Evolutionary conservation across 1,284 basidiomycete genomes (phyloP), one percentile per base, ranked within the genome.

Genomic region (Ceratobasidium sp.): DNA sequence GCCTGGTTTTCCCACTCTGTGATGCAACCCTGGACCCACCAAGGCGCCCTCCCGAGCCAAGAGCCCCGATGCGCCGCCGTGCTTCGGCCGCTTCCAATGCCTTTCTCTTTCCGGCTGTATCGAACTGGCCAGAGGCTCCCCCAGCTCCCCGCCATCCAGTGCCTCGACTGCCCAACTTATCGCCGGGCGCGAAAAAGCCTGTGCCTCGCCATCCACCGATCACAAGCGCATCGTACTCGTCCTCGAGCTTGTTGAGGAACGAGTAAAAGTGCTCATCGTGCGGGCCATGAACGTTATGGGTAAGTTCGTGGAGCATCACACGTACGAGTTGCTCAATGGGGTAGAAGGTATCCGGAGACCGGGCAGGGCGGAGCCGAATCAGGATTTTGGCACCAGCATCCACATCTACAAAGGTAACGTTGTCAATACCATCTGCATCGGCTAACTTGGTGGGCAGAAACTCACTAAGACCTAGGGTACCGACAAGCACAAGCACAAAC

Each of bases 301-400:
- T 92, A 41, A 96, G 89, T 91, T 96, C 94, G 79, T 96, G 94
- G 7, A 96, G 85, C 93, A 96, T 94, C 1, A 90, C 90, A 66
- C 86, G 85, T 19, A 92, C 85, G 5, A 94, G 84, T 51, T 92
- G 87, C 71, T 93, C 91, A 78, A 91, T 87, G 13, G 92, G 89
- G 75, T 89, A 88, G 79, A 97, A 96, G 0, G 89, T 88, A 79
- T 89, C 86, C 0, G 88, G 86, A n/a, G 87, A 85, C 76, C 86
- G 85, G 2, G 89, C 84, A 11, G 90, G 93, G 19, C 95, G 86
- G 19, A 96, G 84, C 34, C 95, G 87, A 14, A 97, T 81, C 27
- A 93, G 86, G 73, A 97, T 96, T 82, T 93, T 89, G 79, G 92
- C 83, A 0, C 95, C 95, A 11, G 82, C 83, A 77, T 94, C 93